Evolutionary conservation across 1,284 basidiomycete genomes (phyloP), one percentile per base, ranked within the genome.

Genomic region (Trametes pubescens): DNA sequence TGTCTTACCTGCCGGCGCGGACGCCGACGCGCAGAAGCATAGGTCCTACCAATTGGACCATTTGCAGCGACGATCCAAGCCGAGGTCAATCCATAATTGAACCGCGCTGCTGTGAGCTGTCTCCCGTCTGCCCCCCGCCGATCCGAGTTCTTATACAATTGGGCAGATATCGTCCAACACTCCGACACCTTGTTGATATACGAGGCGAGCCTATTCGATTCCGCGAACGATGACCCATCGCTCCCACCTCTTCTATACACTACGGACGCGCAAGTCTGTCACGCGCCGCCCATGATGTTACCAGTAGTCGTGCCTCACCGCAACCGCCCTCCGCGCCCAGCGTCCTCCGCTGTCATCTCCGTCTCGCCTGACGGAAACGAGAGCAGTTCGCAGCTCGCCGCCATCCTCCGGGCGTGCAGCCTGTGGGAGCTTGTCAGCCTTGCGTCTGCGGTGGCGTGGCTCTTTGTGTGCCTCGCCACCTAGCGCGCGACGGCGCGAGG

Each of bases 361-460:
- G 60, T 26, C 38, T 8, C 26, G 21, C 46, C 18, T 51, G 60
- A 55, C 58, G 29, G 22, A 11, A 54, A 58, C 22, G 46, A 43
- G 26, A 43, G 37, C 44, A 21, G 38, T 29, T 59, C 66, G 43
- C 46, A 48, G 37, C 48, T 65, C 46, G 61, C 55, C 22, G 49
- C 57, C 46, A 16, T 64, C 29, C 58, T 62, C 35, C 53, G 40
- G 44, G 44, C 66, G 40, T 67, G 52, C 57, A 63, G 51, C 51
- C 57, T 66, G 48, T 68, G 64, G 67, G 67, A 68, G 52, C 64
- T 65, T 40, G 64, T 59, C 32, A 66, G 67, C 58, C 54, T 68
- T 1, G 24, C 56, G 14, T 64, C 62, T 35, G 67, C 65, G 21
- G 51, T 68, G 24, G 67, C 60, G 13, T 68, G 67, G 67, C 43